Conservation (phyloP, 192 early-diverging fungal species). For the Coemansia sp. region DNA sequence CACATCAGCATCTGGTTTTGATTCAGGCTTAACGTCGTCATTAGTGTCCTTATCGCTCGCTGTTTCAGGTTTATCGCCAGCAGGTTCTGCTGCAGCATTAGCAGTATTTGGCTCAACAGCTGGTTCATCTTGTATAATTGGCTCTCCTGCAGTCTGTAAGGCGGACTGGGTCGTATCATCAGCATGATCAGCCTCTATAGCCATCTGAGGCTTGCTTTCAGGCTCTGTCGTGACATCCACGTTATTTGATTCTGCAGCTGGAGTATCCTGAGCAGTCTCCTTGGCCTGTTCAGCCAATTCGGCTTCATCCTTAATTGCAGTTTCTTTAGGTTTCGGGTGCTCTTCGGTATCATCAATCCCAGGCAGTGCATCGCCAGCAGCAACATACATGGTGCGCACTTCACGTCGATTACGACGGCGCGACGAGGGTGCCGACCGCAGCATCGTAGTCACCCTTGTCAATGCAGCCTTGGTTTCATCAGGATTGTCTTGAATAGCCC, state of each 20-base stretch:
- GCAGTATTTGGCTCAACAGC: too few species aligned
- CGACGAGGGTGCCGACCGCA: slow-evolving; percentile 29
- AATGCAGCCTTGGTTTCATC: slow-evolving; percentile 49
- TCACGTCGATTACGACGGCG: slow-evolving; percentile 38
- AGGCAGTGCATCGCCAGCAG: slow-evolving; percentile 1
- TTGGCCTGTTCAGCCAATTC: not conserved
- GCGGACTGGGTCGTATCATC: too few species aligned
- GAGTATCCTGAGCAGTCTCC: not conserved
- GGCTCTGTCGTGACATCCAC: not conserved
- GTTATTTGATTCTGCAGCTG: not conserved
- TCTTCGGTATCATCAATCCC: not conserved
- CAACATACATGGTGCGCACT: slow-evolving; percentile 49
- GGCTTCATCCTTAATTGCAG: too few species aligned
- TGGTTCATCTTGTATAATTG: too few species aligned
- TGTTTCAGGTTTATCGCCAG: not conserved
- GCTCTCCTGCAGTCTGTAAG: too few species aligned
- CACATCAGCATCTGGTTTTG: not conserved
- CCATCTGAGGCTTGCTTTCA: not conserved
- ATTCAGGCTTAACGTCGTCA: not conserved
- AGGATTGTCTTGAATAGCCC: slow-evolving; percentile 47
- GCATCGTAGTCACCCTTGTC: slow-evolving; percentile 38
- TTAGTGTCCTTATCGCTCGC: not conserved
- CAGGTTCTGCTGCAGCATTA: too few species aligned
- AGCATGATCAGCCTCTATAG: too few species aligned
- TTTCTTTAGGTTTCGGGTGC: not conserved